A percentile compares a stretch with the other conserved stretches of the same genome.
Evolutionary conservation across 169 alveolate genomes (phyloP).

Genomic region (Eimeria sp.): DNA sequence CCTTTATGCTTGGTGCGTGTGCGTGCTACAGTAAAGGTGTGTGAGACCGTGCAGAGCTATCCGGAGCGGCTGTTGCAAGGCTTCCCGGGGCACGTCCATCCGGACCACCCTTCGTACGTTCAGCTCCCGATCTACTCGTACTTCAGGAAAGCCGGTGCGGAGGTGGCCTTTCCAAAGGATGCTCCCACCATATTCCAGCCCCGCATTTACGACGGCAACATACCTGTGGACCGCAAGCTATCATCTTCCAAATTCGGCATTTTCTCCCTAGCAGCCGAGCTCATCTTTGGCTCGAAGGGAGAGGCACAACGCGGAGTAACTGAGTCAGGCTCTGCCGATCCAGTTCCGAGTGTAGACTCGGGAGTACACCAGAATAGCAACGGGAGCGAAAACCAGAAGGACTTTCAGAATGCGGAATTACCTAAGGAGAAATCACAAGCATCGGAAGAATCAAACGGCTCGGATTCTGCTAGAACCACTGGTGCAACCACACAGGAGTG

Average conservation of each 20-base stretch:
- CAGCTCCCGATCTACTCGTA: conserved; percentile 40
- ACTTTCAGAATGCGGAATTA: not conserved
- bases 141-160: conserved; percentile 65
- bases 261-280: conserved; percentile 36
- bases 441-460: not conserved
- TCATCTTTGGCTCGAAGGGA: not conserved
- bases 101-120: conserved; percentile 46
- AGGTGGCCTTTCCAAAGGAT: conserved; percentile 44
- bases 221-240: conserved; percentile 48
- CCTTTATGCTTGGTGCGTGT: not conserved
- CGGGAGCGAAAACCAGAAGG: not conserved
- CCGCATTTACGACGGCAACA: conserved; percentile 57
- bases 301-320: not conserved
- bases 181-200: conserved; percentile 68
- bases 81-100: conserved; percentile 37
- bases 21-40: conserved; percentile 7
- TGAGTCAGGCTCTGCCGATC: not conserved
- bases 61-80: conserved; percentile 68
- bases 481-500: not conserved
- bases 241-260: not conserved
- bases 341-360: not conserved
- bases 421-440: not conserved
- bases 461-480: not conserved
- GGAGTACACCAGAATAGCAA: not conserved
- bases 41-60: conserved; percentile 35